These are phyloP conservation scores for Paramecium pentaurelia DNA, from an alignment of 73 alveolate genomes.

Conservation along the genomic window DNA sequence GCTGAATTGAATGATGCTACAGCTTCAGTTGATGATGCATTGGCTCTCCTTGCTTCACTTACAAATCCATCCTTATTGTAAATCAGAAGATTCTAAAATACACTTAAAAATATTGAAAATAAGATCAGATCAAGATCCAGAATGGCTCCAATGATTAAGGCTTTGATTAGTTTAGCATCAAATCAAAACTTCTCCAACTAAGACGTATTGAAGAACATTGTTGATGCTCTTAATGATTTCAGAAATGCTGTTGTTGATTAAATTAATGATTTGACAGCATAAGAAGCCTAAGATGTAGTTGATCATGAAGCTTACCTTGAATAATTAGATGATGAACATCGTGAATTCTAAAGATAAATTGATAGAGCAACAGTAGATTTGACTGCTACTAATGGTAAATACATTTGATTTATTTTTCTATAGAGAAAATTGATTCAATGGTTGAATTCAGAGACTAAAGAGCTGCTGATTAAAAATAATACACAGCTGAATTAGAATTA, in stretches of 20 bases:
- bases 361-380: slow-evolving; percentile 1
- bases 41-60: background rate
- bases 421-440: slow-evolving; percentile 17
- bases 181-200: background rate
- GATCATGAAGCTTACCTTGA: slow-evolving; percentile 40
- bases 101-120: background rate
- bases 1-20: slow-evolving; percentile 40
- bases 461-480: background rate
- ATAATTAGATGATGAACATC: slow-evolving; percentile 22
- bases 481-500: background rate
- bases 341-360: slow-evolving; percentile 18
- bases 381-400: slow-evolving; percentile 16
- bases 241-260: slow-evolving; percentile 26
- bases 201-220: background rate
- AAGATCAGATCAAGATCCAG: slow-evolving; percentile 26
- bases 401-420: too few species aligned
- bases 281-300: slow-evolving; percentile 17
- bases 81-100: slow-evolving; percentile 20
- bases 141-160: slow-evolving; percentile 41
- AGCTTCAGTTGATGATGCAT: slow-evolving; percentile 41
- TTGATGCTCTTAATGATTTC: slow-evolving; percentile 30
- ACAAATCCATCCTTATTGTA: slow-evolving; percentile 4
- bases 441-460: slow-evolving; percentile 3
- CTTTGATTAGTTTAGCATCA: slow-evolving; percentile 6
- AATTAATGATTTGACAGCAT: slow-evolving; percentile 13